A percentile compares a stretch with the other conserved stretches of the same genome.
Evolutionary conservation across 208 protist genomes (phyloP).

Genomic region (Leptomonas pyrrhocoris): DNA sequence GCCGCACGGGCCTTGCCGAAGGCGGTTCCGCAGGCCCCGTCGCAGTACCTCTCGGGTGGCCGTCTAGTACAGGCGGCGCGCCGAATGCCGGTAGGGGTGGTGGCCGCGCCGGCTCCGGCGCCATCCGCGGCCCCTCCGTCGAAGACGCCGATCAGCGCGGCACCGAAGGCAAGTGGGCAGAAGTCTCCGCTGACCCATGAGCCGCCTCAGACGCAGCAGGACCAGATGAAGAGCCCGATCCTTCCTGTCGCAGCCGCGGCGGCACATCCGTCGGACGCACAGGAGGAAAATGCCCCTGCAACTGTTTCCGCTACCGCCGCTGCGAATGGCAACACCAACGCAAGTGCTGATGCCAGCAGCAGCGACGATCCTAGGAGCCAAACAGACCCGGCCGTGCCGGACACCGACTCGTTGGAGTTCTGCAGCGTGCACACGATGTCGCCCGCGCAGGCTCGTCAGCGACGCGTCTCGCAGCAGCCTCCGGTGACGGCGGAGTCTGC

Average conservation of each 20-base stretch:
- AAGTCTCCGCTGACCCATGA: too few species aligned
- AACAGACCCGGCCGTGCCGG: not conserved
- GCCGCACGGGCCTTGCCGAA: not conserved
- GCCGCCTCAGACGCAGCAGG: too few species aligned
- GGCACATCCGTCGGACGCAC: too few species aligned
- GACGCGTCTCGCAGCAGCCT: not conserved
- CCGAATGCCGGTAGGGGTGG: conserved; percentile 4
- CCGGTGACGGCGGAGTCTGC: not conserved
- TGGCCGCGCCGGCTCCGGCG: too few species aligned
- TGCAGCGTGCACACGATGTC: conserved; percentile 20
- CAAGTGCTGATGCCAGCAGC: not conserved
- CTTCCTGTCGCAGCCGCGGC: too few species aligned
- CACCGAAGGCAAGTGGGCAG: not conserved
- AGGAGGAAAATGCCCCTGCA: not conserved
- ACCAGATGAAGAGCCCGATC: too few species aligned
- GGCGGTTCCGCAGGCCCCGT: not conserved
- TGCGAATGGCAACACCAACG: not conserved
- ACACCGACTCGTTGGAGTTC: not conserved
- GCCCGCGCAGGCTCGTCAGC: conserved; percentile 15
- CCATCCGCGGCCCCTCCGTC: not conserved
- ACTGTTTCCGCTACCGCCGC: not conserved
- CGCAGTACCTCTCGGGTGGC: conserved; percentile 14
- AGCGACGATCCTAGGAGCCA: not conserved
- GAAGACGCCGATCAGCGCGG: not conserved
- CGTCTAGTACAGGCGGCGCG: conserved; percentile 10